A percentile compares a stretch with the other conserved stretches of the same genome.
phyloP scores from a whole-genome alignment of 2,329 filamentous ascomycete species.

The Verticillium nubilum region DNA sequence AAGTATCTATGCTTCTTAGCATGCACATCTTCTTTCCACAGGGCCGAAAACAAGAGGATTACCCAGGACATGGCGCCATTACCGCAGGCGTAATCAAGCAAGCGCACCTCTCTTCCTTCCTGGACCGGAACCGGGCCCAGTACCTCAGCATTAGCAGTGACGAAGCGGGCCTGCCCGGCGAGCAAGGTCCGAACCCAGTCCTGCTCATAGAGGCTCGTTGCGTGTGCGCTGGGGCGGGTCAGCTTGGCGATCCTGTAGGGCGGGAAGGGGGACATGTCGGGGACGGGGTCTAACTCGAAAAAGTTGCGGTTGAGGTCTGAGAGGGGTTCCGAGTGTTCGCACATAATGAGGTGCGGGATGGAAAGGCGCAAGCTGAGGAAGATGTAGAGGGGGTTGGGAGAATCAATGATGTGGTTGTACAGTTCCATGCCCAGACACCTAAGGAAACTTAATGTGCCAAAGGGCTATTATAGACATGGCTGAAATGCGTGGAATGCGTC shows the following conservation, averaged over 20 bases:
- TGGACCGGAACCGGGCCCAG: slow-evolving; percentile 5
- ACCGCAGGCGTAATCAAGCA: slow-evolving; percentile 15
- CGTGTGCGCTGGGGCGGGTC: slow-evolving; percentile 5
- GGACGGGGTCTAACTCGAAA: slow-evolving; percentile 6
- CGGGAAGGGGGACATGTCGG: not conserved
- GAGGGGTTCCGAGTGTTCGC: not conserved
- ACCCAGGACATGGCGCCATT: slow-evolving; percentile 12
- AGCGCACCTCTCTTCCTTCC: slow-evolving; percentile 1
- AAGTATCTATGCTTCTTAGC: slow-evolving; percentile 20
- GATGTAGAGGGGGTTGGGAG: not conserved
- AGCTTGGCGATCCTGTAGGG: not conserved
- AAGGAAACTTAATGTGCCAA: no score
- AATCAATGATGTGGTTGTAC: not conserved
- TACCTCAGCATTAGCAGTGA: slow-evolving; percentile 5
- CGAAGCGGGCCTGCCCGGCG: slow-evolving; percentile 7
- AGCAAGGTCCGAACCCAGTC: slow-evolving; percentile 12
- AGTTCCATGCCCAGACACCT: not conserved
- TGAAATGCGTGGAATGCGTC: no score
- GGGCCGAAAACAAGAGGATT: not conserved
- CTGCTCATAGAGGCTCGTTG: slow-evolving; percentile 6
- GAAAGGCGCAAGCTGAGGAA: not conserved
- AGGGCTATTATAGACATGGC: no score
- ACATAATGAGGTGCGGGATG: not conserved
- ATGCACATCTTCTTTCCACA: no score
- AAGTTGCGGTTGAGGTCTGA: slow-evolving; percentile 10